Percentiles rank a stretch among this genome's conserved stretches.
Evolutionary conservation across 2,329 filamentous ascomycete genomes (phyloP).

Genomic region (Scytalidium lignicola): DNA sequence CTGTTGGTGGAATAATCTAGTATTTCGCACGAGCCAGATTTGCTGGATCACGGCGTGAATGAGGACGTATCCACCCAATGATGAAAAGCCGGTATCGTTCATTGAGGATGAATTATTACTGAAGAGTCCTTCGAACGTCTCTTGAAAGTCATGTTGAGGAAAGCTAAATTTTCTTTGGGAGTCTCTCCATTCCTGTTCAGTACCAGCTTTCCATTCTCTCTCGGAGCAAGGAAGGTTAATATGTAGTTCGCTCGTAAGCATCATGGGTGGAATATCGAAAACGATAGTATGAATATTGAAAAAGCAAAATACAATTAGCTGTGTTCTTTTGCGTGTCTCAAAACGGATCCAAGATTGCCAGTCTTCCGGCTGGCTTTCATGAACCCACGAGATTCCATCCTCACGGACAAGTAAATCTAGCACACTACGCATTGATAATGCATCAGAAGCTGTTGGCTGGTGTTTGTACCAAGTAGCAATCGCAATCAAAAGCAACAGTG

Average conservation of each 20-base stretch:
- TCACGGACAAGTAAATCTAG: conserved; percentile 1
- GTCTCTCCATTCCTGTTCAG: conserved; percentile 52
- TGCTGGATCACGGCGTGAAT: conserved; percentile 70
- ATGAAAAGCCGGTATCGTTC: conserved; percentile 36
- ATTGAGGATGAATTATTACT: conserved; percentile 26
- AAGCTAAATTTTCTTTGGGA: conserved; percentile 36
- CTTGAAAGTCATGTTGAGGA: conserved; percentile 29
- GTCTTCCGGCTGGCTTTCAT: background rate
- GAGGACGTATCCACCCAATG: conserved; percentile 64
- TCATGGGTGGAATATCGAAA: conserved; percentile 53
- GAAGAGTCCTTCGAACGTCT: conserved; percentile 51
- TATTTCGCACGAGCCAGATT: conserved; percentile 57
- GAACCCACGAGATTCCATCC: conserved; percentile 1
- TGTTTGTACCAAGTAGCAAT: background rate
- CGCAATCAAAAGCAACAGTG: background rate
- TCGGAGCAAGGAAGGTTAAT: conserved; percentile 50
- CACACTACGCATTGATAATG: conserved; percentile 3
- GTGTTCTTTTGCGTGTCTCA: conserved; percentile 53
- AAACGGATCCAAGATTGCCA: conserved; percentile 58
- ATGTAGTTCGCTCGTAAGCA: conserved; percentile 55
- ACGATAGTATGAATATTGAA: conserved; percentile 59
- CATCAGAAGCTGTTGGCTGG: background rate
- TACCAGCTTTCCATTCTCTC: conserved; percentile 53
- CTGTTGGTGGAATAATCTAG: background rate
- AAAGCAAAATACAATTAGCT: conserved; percentile 56